Base-by-base conservation (phyloP, 1,284 basidiomycete genomes). In the Irpex lacteus region DNA sequence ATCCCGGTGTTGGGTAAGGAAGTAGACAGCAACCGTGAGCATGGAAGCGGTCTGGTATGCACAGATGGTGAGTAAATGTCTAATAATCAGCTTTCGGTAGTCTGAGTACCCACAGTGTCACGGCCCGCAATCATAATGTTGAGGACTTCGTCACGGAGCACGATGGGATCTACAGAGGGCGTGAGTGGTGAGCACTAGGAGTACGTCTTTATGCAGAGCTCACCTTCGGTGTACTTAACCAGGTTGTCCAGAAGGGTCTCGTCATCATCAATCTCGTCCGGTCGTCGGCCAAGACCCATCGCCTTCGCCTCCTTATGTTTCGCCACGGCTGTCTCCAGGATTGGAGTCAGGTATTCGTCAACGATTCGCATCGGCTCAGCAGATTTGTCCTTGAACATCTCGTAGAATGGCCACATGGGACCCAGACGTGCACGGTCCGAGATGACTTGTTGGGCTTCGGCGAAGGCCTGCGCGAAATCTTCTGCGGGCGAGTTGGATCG, bases 71-170 rank as follows among this genome's bases (percentile, higher is more conserved):
- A 4, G 6, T 21, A 11, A 54, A n/a, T 47, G 44, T 47, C n/a
- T 13, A n/a, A 11, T 47, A n/a, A 47, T 5, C 36, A 32, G 26
- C 38, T 37, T 57, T 26, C 50, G 5, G 59, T 63, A 40, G 60
- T n/a, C 5, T 47, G 44, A 13, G 13, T 1, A 66, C 73, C 37
- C 47, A 79, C 80, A 1, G 80, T 81, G 54, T 81, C 79, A n/a
- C 75, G 70, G 4, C 79, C 78, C 34, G 80, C 80, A 36, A 81
- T 71, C 70, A 78, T 57, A 58, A 78, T 79, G 63, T 80, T 82
- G 32, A 81, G 53, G 0, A 67, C 71, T 65, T 81, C 80, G 58
- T 82, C 80, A 52, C 71, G 75, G 34, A 80, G 70, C 0, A 77
- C 60, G 18, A 63, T 58, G 15, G 64, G 60, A 65, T 70, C 60